Base-by-base conservation (phyloP, 345 rosid genomes). In the Zanthoxylum bungeanum region DNA sequence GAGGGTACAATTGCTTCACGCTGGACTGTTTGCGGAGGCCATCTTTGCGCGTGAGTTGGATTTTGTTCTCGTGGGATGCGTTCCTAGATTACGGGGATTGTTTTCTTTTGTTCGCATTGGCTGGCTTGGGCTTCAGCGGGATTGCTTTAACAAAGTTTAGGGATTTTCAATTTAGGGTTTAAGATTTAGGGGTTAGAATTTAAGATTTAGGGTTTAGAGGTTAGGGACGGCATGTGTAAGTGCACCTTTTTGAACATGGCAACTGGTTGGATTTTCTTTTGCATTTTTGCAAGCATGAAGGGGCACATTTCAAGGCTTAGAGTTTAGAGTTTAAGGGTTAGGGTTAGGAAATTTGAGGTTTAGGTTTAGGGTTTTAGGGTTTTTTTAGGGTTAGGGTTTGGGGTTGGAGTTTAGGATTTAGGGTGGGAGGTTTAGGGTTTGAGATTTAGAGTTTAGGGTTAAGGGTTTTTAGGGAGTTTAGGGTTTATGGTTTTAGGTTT, bases 401-500 rank as follows among this genome's bases (percentile, higher is more conserved):
- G 63, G 63, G 31, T 58, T 58, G 12, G 37, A 40, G 63, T 30
- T 58, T 58, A 58, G 63, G 63, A 40, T 30, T 58, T 58, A 58
- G 63, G 63, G 63, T 58, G 30, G 30, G 31, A 40, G 63, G 63
- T 55, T 55, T 55, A 55, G 62, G 62, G 62, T 57, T 57, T 57
- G 25, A 31, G 59, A 31, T 55, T 55, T 55, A 55, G 59, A 31
- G 59, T 55, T 61, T 61, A 36, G 47, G 66, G 66, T 36, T 61
- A 36, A n/a, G 47, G 66, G 66, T 36, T 61, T 61, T 8, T 28
- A 49, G 40, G 22, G 51, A 52, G 67, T 39, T 63, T 63, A 39
- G 51, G 67, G 67, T 40, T 63, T 63, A 39, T 47, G 71, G 71
- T 51, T 52, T 67, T 51, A 49, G 71, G 71, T 51, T 67, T 67